Evolutionary conservation across 2,329 filamentous ascomycete species (phyloP).

Genomic region (Cercospora zeina): DNA sequence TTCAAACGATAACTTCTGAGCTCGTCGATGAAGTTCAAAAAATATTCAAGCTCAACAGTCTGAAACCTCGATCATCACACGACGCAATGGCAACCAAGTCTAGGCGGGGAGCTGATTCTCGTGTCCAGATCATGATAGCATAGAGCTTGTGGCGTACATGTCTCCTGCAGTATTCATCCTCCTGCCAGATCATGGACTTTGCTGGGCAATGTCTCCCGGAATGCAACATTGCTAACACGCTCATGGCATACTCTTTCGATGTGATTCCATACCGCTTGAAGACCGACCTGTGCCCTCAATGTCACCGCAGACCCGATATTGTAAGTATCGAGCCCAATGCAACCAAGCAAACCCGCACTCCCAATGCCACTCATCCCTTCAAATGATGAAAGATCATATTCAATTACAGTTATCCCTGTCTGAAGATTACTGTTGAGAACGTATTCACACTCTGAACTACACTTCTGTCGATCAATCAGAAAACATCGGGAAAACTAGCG

Average conservation of each 20-base stretch:
- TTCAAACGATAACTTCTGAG: conserved; percentile 45
- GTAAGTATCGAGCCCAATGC: conserved; percentile 1
- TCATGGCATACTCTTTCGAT: no score
- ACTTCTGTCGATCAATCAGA: neutral
- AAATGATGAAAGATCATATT: conserved; percentile 73
- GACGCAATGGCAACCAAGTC: neutral
- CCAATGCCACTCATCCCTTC: conserved; percentile 25
- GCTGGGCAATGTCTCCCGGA: no score
- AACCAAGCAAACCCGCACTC: neutral
- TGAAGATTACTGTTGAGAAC: conserved; percentile 89
- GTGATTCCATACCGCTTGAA: no score
- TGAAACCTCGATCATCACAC: conserved; percentile 40
- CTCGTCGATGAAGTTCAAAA: conserved; percentile 39
- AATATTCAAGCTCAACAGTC: conserved; percentile 58
- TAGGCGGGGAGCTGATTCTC: neutral
- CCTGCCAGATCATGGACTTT: no score
- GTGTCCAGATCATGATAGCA: neutral
- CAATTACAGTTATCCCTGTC: conserved; percentile 90
- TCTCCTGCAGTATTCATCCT: no score
- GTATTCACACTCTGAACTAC: conserved; percentile 73
- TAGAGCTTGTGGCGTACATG: neutral
- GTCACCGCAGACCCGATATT: neutral
- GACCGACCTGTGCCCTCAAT: neutral
- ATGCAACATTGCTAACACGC: no score
- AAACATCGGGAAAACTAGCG: neutral